Percentiles rank a stretch among this genome's conserved stretches.
These are phyloP conservation scores for Obba rivulosa DNA, from an alignment of 768 basidiomycete genomes.

Conservation along the genomic window DNA sequence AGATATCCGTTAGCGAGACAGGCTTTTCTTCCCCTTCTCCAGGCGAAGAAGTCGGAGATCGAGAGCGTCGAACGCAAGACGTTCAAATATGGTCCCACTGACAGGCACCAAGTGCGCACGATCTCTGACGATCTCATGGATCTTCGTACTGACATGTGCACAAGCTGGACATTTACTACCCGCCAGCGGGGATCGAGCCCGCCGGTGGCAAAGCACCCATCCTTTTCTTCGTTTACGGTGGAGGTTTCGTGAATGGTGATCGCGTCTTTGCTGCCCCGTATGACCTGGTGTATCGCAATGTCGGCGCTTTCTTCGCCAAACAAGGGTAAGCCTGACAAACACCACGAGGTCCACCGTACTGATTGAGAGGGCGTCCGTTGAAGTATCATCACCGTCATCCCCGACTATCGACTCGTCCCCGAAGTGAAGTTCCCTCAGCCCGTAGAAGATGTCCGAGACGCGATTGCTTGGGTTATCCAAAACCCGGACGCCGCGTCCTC, in stretches of 20 bases:
- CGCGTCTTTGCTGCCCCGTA: slow-evolving; percentile 42
- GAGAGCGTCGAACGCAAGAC: slow-evolving; percentile 42
- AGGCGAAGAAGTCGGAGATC: slow-evolving; percentile 42
- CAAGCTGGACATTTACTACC: slow-evolving; percentile 69
- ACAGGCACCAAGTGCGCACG: slow-evolving; percentile 42
- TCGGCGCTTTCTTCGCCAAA: slow-evolving; percentile 58
- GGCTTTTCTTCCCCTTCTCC: slow-evolving; percentile 46
- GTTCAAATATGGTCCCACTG: slow-evolving; percentile 50
- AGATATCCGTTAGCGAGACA: slow-evolving; percentile 32
- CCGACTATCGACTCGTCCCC: slow-evolving; percentile 65
- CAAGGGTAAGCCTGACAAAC: slow-evolving; percentile 34
- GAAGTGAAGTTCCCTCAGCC: slow-evolving; percentile 49
- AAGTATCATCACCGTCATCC: slow-evolving; percentile 54
- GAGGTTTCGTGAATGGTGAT: slow-evolving; percentile 50
- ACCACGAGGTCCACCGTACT: too few relatives aligned
- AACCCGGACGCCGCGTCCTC: slow-evolving; percentile 20
- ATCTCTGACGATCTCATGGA: neutral
- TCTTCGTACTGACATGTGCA: neutral
- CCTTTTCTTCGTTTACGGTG: slow-evolving; percentile 64
- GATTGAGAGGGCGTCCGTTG: neutral
- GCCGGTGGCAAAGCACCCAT: slow-evolving; percentile 34
- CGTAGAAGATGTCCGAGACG: slow-evolving; percentile 55
- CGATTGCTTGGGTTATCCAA: slow-evolving; percentile 46
- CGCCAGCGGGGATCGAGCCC: slow-evolving; percentile 13
- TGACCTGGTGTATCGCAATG: slow-evolving; percentile 48